Conservation (phyloP, 2,329 filamentous ascomycete species). For the Sporothrix phasma region DNA sequence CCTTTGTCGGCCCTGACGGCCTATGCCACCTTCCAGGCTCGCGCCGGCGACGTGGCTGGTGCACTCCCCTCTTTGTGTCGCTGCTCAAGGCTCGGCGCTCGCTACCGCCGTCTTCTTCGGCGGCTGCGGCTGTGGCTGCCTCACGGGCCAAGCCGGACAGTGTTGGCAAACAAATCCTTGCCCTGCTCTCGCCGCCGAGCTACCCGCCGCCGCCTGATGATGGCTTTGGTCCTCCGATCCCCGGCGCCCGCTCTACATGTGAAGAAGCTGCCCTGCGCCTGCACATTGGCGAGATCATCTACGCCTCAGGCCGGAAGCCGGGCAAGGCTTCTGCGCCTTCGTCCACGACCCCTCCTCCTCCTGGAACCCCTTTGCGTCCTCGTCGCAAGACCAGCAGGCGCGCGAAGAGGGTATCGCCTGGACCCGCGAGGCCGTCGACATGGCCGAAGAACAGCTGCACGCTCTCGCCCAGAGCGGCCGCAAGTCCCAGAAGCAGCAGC, state of each 20-base stretch:
- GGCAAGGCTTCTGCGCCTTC: conserved; percentile 50
- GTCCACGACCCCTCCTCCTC: conserved; percentile 75
- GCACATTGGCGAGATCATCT: conserved; percentile 91
- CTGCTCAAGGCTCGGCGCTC: conserved; percentile 68
- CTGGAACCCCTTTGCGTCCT: conserved; percentile 53
- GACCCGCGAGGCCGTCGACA: conserved; percentile 79
- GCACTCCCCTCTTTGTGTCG: conserved; percentile 78
- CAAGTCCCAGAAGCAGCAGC: background rate
- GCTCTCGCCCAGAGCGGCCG: conserved; percentile 26
- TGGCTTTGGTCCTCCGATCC: conserved; percentile 57
- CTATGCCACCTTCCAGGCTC: conserved; percentile 68
- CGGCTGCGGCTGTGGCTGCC: conserved; percentile 2
- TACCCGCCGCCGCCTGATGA: conserved; percentile 64
- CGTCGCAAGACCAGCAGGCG: conserved; percentile 31
- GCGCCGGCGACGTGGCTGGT: conserved; percentile 51
- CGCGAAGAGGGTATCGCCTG: conserved; percentile 69
- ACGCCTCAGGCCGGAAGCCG: conserved; percentile 34
- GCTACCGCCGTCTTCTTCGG: conserved; percentile 30
- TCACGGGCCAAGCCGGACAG: background rate
- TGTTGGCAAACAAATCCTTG: background rate
- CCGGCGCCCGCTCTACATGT: conserved; percentile 57
- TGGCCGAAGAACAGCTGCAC: conserved; percentile 60
- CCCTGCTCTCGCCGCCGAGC: conserved; percentile 9
- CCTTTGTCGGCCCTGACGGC: conserved; percentile 66
- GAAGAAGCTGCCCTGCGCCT: conserved; percentile 79